Evolutionary conservation across 2,329 filamentous ascomycete genomes (phyloP).

Genomic region (Paraconiothyrium sp.): DNA sequence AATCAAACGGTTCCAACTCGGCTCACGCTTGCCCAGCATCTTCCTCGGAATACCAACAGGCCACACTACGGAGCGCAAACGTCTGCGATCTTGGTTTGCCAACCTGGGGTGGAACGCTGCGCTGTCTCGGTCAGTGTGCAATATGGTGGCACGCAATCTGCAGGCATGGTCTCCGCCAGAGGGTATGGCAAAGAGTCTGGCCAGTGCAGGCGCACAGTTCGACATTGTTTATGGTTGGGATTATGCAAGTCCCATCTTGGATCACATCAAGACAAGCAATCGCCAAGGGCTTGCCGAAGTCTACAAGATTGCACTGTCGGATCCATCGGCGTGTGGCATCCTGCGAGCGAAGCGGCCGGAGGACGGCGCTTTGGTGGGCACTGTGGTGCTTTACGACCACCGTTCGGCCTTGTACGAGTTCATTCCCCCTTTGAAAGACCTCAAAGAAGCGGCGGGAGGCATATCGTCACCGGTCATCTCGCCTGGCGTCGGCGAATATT

Average conservation of each 20-base stretch:
- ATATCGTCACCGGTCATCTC: slow-evolving; percentile 83
- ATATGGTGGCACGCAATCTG: slow-evolving; percentile 79
- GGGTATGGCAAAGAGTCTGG: slow-evolving; percentile 76
- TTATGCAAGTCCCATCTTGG: slow-evolving; percentile 76
- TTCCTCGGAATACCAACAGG: slow-evolving; percentile 84
- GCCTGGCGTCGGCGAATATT: slow-evolving; percentile 72
- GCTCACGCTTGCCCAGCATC: slow-evolving; percentile 81
- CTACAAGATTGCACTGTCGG: slow-evolving; percentile 78
- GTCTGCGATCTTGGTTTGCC: slow-evolving; percentile 82
- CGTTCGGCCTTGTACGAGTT: slow-evolving; percentile 74
- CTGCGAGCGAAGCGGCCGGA: slow-evolving; percentile 79
- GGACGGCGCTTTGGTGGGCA: slow-evolving; percentile 76
- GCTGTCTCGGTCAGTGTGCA: slow-evolving; percentile 70
- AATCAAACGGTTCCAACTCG: slow-evolving; percentile 83
- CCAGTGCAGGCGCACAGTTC: slow-evolving; percentile 78
- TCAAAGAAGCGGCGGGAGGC: slow-evolving; percentile 71
- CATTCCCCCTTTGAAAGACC: slow-evolving; percentile 73
- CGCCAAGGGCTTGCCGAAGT: slow-evolving; percentile 82
- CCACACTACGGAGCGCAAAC: slow-evolving; percentile 68
- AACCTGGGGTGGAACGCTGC: slow-evolving; percentile 86
- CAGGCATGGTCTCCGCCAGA: slow-evolving; percentile 78
- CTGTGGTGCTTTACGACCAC: slow-evolving; percentile 79
- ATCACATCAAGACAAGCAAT: slow-evolving; percentile 77
- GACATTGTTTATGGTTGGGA: slow-evolving; percentile 84
- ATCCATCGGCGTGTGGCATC: slow-evolving; percentile 78